Percentiles rank a stretch among this genome's conserved stretches.
Conservation (phyloP, 768 basidiomycete genomes). For the Amanita rubescens region DNA sequence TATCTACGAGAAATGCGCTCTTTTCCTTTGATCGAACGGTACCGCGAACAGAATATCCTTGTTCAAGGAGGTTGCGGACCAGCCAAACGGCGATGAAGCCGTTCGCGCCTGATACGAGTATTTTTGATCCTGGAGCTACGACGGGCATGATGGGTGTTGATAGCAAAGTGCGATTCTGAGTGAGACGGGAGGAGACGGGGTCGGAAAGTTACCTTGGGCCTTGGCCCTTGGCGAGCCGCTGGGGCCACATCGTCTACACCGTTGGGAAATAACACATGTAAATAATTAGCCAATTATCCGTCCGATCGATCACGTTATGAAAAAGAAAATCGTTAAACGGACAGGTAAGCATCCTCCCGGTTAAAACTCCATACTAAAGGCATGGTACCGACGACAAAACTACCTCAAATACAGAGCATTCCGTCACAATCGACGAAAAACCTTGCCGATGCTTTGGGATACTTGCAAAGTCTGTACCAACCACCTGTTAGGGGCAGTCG, state of each 20-base stretch:
- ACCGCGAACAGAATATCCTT: slow-evolving; percentile 57
- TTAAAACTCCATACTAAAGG: not conserved
- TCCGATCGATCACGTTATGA: not conserved
- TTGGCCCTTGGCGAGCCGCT: too few species aligned
- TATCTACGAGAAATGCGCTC: slow-evolving; percentile 44
- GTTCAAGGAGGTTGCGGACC: slow-evolving; percentile 45
- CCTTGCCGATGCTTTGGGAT: slow-evolving; percentile 38
- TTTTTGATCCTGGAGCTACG: slow-evolving; percentile 20
- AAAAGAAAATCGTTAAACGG: too few species aligned
- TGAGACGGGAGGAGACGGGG: too few species aligned
- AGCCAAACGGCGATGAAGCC: slow-evolving; percentile 58
- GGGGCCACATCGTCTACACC: too few species aligned
- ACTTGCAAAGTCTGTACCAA: slow-evolving; percentile 48
- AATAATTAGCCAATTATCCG: too few species aligned
- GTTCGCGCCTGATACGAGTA: slow-evolving; percentile 54
- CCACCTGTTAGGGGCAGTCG: slow-evolving; percentile 58
- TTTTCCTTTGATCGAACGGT: slow-evolving; percentile 61
- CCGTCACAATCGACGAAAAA: slow-evolving; percentile 23
- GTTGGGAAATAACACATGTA: too few species aligned
- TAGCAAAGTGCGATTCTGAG: too few species aligned
- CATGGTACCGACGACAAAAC: slow-evolving; percentile 35
- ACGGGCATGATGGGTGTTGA: slow-evolving; percentile 19
- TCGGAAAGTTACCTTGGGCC: too few species aligned
- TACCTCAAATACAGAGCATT: slow-evolving; percentile 48
- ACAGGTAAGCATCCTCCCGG: too few species aligned